phyloP scores from a whole-genome alignment of 2,329 filamentous ascomycete species.

The Neonectria punicea region DNA sequence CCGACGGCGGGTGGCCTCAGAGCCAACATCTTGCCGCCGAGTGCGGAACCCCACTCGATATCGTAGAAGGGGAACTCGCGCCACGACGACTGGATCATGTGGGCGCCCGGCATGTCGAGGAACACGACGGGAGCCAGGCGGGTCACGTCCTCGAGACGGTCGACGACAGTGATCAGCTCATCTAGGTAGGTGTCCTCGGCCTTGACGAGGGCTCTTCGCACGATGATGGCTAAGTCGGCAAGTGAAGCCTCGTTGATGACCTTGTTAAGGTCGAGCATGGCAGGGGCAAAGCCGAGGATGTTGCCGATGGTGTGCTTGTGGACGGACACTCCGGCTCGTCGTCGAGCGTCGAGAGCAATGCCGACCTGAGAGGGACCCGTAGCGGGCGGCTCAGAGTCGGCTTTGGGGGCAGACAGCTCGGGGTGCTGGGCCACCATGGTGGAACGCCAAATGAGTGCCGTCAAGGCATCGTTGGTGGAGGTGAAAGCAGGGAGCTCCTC shows the following conservation, averaged over 20 bases:
- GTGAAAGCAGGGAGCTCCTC: constrained; percentile 19
- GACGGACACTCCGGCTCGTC: constrained; percentile 15
- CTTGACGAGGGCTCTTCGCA: constrained; percentile 19
- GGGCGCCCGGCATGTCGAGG: constrained; percentile 25
- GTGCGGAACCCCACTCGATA: constrained; percentile 19
- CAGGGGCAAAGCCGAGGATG: constrained; percentile 25
- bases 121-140: constrained; percentile 19
- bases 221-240: constrained; percentile 22
- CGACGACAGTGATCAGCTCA: constrained; percentile 16
- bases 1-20: constrained; percentile 17
- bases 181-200: constrained; percentile 15
- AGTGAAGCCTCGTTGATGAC: constrained; percentile 23
- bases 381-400: background rate
- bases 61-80: constrained; percentile 28
- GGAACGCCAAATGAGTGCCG: constrained; percentile 25
- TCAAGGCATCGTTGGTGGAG: constrained; percentile 25
- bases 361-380: constrained; percentile 18
- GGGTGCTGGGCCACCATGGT: constrained; percentile 25
- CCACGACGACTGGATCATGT: constrained; percentile 26
- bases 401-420: background rate
- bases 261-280: constrained; percentile 19
- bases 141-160: constrained; percentile 18
- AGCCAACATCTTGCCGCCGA: constrained; percentile 19
- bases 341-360: constrained; percentile 25
- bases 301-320: constrained; percentile 26